Evolutionary conservation across 179 eudicot species (phyloP).

Genomic region (Gypsophila paniculata): DNA sequence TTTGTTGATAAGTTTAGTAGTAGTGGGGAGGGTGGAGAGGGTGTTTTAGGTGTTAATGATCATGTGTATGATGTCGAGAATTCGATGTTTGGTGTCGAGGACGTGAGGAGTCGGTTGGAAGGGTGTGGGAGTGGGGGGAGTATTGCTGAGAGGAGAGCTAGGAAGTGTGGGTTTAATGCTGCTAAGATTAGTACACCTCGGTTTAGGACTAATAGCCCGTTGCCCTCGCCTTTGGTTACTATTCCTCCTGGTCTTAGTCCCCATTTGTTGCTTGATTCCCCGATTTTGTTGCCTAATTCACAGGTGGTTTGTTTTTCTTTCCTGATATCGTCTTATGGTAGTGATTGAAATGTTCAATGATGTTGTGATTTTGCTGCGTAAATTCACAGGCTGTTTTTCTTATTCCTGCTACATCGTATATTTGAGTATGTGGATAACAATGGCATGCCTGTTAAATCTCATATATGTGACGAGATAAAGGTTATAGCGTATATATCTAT

Average conservation of each 20-base stretch:
- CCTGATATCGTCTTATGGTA: neutral
- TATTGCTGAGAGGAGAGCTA: constrained; percentile 63
- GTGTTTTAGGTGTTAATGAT: constrained; percentile 11
- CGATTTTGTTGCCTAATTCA: constrained; percentile 33
- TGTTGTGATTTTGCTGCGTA: neutral
- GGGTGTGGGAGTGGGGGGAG: constrained; percentile 22
- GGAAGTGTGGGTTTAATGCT: constrained; percentile 47
- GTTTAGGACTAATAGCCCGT: constrained; percentile 23
- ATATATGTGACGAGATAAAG: neutral
- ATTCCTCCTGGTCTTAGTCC: constrained; percentile 35
- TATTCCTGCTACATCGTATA: no score
- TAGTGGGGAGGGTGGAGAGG: no score
- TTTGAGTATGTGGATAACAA: neutral
- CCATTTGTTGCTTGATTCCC: constrained; percentile 34
- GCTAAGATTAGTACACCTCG: constrained; percentile 32
- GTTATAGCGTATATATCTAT: neutral
- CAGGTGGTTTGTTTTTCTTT: constrained; percentile 28
- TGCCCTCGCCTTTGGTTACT: constrained; percentile 30
- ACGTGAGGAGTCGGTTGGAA: neutral
- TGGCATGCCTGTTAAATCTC: neutral
- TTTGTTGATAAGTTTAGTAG: constrained; percentile 5
- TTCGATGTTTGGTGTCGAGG: constrained; percentile 14
- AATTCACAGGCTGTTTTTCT: neutral
- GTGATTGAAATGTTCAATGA: neutral
- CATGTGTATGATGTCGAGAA: constrained; percentile 10